A percentile compares a stretch with the other conserved stretches of the same genome.
phyloP scores from a whole-genome alignment of 306 rosid genomes.

The Quercus parvula region DNA sequence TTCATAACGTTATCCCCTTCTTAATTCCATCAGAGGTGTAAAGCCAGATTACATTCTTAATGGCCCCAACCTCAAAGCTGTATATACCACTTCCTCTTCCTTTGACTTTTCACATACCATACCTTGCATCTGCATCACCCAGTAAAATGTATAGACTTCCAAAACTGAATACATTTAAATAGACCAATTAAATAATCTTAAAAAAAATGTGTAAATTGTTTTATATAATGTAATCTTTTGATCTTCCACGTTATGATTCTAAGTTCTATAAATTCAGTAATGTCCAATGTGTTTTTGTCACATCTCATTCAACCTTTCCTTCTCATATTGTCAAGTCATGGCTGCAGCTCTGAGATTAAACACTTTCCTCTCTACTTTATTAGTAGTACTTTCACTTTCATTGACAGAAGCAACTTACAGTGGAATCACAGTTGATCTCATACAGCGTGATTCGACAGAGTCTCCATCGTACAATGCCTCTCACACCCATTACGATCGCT shows the following conservation, averaged over 20 bases:
- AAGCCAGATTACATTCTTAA: neutral
- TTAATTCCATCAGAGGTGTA: neutral
- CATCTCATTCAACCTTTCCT: neutral
- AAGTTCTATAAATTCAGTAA: neutral
- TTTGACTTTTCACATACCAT: neutral
- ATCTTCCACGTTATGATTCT: neutral
- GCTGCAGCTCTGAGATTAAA: neutral
- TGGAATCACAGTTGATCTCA: slow-evolving; percentile 29
- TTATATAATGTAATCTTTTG: neutral
- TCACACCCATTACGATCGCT: slow-evolving; percentile 18
- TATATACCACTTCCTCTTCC: neutral
- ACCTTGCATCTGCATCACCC: too few species aligned
- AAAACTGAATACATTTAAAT: too few species aligned
- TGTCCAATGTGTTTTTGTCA: neutral
- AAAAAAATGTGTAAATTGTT: too few species aligned
- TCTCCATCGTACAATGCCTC: slow-evolving; percentile 46
- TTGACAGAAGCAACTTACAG: neutral
- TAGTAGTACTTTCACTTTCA: neutral
- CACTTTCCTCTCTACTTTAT: neutral
- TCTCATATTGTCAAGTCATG: neutral
- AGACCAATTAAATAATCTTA: too few species aligned
- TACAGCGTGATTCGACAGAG: slow-evolving; percentile 47
- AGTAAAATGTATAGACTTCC: too few species aligned
- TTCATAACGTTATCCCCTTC: neutral
- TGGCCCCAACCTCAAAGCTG: too few species aligned